phyloP scores from a whole-genome alignment of 129 eudicot genomes.

The Lactuca sativa region DNA sequence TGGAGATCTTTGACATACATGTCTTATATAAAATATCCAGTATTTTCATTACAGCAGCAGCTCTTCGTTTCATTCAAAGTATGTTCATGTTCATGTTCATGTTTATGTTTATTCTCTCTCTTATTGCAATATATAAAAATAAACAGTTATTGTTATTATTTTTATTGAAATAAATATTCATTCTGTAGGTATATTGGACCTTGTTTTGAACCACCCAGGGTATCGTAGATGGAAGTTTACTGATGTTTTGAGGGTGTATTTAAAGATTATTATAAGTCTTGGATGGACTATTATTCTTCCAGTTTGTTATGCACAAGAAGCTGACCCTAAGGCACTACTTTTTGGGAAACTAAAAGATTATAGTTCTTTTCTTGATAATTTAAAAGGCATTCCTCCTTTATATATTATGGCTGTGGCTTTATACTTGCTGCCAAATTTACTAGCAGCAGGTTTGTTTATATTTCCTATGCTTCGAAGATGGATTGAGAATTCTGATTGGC shows the following conservation, averaged over 20 bases:
- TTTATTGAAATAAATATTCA: too few relatives aligned
- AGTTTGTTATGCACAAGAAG: slow-evolving; percentile 56
- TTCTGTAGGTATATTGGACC: slow-evolving; percentile 72
- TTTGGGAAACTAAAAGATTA: slow-evolving; percentile 35
- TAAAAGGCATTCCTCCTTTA: slow-evolving; percentile 77
- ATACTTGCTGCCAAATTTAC: slow-evolving; percentile 76
- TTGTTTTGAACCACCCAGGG: slow-evolving; percentile 83
- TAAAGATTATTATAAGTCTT: slow-evolving; percentile 73
- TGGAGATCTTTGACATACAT: slow-evolving; percentile 48
- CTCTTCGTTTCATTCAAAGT: slow-evolving; percentile 93
- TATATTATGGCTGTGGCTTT: slow-evolving; percentile 79
- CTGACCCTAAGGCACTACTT: slow-evolving; percentile 34
- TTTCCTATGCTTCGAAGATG: slow-evolving; percentile 98
- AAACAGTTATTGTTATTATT: too few relatives aligned
- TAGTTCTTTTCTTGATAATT: slow-evolving; percentile 50
- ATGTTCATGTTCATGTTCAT: slow-evolving; percentile 28
- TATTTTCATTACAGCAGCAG: slow-evolving; percentile 89
- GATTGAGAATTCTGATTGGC: slow-evolving; percentile 98
- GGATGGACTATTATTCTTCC: slow-evolving; percentile 88
- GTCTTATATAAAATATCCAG: slow-evolving; percentile 71
- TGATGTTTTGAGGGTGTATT: slow-evolving; percentile 61
- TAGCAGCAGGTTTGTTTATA: slow-evolving; percentile 69
- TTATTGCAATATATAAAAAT: too few relatives aligned
- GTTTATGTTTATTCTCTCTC: not conserved
- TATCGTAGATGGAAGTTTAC: slow-evolving; percentile 84